Evolutionary conservation across 306 rosid species (phyloP), one percentile per base, ranked within the genome.

Genomic region (Lathyrus oleraceus): DNA sequence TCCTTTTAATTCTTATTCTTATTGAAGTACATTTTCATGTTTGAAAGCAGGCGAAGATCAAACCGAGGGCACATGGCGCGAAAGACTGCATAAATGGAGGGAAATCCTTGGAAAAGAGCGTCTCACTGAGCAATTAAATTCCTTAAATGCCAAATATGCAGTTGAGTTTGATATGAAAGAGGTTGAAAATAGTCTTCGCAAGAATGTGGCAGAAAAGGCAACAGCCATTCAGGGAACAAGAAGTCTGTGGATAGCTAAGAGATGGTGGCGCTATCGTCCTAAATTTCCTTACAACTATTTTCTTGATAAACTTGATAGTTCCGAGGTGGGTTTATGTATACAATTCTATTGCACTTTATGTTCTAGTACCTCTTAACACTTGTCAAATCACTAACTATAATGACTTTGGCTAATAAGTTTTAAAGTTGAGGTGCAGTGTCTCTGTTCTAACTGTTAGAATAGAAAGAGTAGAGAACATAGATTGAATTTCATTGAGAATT

Each of bases 251-350:
- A 88, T 90, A 74, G 79, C 96, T 48, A 91, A 94, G 88, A 85
- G 98, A 87, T 94, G 98, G 98, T 94, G 97, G 98, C 78, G 69
- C 19, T 91, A 91, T 87, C 96, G 98, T 68, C 98, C 97, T 48
- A 86, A 79, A 84, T 95, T 88, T 83, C 96, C 96, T 39, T 94
- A 94, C 75, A 85, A 87, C 42, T 90, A 90, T 79, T 88, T 94
- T 82, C 92, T 94, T 63, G 80, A 87, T 69, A 94, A 94, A 81
- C 92, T 94, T 43, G 96, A 91, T 79, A 76, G 84, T 85, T 88
- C 96, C n/a, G 97, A 90, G 96, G 98, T 88, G 76, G 70, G 49
- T 59, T 43, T 43, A 27, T 61, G 27, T 66, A 47, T 17, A 23
- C n/a, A 44, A 44, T n/a, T 51, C 43, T 42, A 44, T 20, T 49